Evolutionary conservation across 164 flowering plant species (phyloP).

Genomic region (Tetracentron sinense): DNA sequence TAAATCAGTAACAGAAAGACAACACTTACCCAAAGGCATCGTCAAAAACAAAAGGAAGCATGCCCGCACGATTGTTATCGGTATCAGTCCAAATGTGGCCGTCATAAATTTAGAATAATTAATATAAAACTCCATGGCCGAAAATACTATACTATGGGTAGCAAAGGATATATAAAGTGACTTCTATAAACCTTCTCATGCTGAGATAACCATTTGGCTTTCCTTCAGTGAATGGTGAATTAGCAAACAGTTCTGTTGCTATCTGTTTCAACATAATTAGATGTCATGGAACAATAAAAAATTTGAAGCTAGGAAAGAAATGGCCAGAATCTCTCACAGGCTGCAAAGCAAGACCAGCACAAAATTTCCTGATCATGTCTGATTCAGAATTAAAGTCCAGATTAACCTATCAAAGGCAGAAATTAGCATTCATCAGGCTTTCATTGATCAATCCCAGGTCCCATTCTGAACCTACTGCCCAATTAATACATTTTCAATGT

Average conservation of each 20-base stretch:
- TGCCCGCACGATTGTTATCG: constrained; percentile 88
- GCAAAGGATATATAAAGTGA: background rate
- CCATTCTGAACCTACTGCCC: background rate
- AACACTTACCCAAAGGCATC: constrained; percentile 85
- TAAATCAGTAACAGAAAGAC: background rate
- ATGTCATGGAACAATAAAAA: constrained; percentile 4
- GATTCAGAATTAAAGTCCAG: constrained; percentile 91
- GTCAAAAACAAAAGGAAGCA: constrained; percentile 99
- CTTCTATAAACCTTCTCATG: constrained; percentile 82
- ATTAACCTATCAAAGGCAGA: constrained; percentile 63
- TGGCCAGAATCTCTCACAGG: constrained; percentile 55
- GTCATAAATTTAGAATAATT: constrained; percentile 17
- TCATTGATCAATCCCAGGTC: background rate
- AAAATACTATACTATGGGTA: background rate
- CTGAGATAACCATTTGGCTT: constrained; percentile 95
- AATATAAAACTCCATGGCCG: background rate
- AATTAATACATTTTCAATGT: background rate
- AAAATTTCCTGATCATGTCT: constrained; percentile 96
- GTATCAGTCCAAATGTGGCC: constrained; percentile 97
- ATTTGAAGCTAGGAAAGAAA: constrained; percentile 1
- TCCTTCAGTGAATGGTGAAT: constrained; percentile 98
- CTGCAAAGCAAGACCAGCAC: constrained; percentile 95
- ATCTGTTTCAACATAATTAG: constrained; percentile 63
- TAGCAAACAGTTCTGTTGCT: constrained; percentile 95
- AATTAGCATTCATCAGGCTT: constrained; percentile 5